Conservation (phyloP, 2,329 filamentous ascomycete genomes). For the Cladosporium sphaerospermum region DNA sequence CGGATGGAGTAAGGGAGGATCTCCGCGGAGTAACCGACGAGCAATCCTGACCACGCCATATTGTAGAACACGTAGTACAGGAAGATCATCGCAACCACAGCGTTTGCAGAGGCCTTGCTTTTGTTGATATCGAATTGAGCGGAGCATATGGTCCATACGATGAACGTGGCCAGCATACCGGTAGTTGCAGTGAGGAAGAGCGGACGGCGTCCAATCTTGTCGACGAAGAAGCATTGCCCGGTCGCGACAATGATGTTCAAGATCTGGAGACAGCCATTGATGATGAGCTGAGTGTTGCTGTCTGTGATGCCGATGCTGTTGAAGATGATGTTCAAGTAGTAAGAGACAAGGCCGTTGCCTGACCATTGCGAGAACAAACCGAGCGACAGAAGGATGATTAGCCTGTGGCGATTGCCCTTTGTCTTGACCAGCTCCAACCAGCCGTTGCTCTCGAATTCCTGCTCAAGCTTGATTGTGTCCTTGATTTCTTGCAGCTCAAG, state of each 20-base stretch:
- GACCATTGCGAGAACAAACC: slow-evolving; percentile 55
- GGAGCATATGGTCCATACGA: slow-evolving; percentile 35
- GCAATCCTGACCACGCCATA: slow-evolving; percentile 38
- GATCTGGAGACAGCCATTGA: slow-evolving; percentile 51
- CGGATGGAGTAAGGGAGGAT: slow-evolving; percentile 44
- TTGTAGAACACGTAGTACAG: slow-evolving; percentile 33
- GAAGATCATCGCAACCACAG: slow-evolving; percentile 30
- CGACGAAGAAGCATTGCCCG: slow-evolving; percentile 31
- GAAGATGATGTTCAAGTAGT: slow-evolving; percentile 33
- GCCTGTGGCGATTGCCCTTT: slow-evolving; percentile 48
- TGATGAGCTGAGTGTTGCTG: slow-evolving; percentile 33
- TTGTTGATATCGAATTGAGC: slow-evolving; percentile 21
- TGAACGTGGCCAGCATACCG: slow-evolving; percentile 36
- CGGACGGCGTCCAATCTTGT: slow-evolving; percentile 29
- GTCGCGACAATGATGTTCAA: slow-evolving; percentile 55
- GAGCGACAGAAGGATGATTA: slow-evolving; percentile 48
- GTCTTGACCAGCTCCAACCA: slow-evolving; percentile 45
- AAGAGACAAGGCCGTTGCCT: slow-evolving; percentile 47
- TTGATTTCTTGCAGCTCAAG: slow-evolving; percentile 48
- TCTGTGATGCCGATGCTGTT: slow-evolving; percentile 32
- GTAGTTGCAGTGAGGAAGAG: slow-evolving; percentile 33
- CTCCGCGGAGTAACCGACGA: slow-evolving; percentile 41
- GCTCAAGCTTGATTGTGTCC: slow-evolving; percentile 42
- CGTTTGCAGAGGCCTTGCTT: slow-evolving; percentile 22
- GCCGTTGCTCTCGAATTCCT: slow-evolving; percentile 41